Evolutionary conservation across 495 filamentous ascomycete genomes (phyloP).

Genomic region (Letharia columbiana): DNA sequence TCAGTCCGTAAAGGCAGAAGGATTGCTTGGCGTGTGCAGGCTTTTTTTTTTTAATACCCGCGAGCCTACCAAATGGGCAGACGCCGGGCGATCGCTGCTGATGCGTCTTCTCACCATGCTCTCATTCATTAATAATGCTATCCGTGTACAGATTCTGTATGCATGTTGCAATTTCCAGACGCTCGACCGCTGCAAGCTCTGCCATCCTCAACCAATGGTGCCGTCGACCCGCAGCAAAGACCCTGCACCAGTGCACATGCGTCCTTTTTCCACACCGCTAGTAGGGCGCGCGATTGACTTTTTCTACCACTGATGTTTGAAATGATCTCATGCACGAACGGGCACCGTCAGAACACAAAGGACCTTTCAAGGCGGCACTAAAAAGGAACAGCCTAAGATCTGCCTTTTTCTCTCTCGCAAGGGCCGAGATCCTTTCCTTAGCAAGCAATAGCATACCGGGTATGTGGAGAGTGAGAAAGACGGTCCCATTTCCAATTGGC

Average conservation of each 20-base stretch:
- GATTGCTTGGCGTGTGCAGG: no score
- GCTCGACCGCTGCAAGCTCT: background rate
- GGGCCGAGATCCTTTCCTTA: slow-evolving; percentile 7
- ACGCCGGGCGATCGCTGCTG: background rate
- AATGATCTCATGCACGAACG: slow-evolving; percentile 12
- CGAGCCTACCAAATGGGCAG: no score
- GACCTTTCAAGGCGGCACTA: slow-evolving; percentile 10
- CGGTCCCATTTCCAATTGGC: slow-evolving; percentile 2
- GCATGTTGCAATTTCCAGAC: background rate
- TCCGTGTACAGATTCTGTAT: background rate
- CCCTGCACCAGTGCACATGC: background rate
- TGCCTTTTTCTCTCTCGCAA: background rate
- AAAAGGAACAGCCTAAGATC: background rate
- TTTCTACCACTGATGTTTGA: background rate
- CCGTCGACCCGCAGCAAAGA: background rate
- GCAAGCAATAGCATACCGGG: no score
- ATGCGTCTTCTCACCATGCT: background rate
- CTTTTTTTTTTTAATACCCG: no score
- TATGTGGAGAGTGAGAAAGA: no score
- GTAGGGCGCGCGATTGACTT: background rate
- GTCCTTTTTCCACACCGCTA: background rate
- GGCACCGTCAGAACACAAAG: background rate
- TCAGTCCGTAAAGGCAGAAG: no score
- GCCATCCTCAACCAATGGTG: background rate
- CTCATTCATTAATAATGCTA: background rate